Evolutionary conservation across 495 filamentous ascomycete species (phyloP), one percentile per base, ranked within the genome.

Genomic region (Penicillium samsonianum): DNA sequence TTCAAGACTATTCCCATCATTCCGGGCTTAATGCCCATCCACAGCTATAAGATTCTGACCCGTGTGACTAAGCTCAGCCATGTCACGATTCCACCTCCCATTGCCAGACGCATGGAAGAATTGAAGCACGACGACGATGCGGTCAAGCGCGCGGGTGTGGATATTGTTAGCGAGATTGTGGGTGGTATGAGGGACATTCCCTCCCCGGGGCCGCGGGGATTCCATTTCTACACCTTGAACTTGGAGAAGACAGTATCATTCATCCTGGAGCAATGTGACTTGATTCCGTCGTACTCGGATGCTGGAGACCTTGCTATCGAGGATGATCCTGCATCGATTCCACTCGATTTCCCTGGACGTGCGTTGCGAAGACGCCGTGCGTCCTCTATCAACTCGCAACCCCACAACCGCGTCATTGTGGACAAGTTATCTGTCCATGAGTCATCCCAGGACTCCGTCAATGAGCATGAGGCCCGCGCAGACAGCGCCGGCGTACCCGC

Each of bases 161-260:
- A 85, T 53, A 70, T 80, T 31, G 63, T 78, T 31, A 74, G 65
- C 48, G 66, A 76, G 30, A 67, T 78, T 38, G 76, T 77, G 28
- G 66, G 71, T 31, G 74, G 74, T 55, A 83, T 97, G 63, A 87
- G 87, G 70, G 76, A 82, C 57, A 72, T 88, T 35, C 78, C 82
- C 48, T 75, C 72, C 14, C 76, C 80, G 3, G 77, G 79, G 2
- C 85, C 82, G 12, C 80, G 84, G 53, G 94, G 94, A 14, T 97
- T 96, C 76, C 94, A 98, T 65, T 98, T 98, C 76, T 98, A 96
- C 63, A 98, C 95, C 0, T 76, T 98, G 31, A 98, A 98, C 71
- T 78, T 98, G 11, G 94, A 98, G 68, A 98, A 98, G 72, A 90
- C 90, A 2, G 91, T 98, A 4, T 87, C 92, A 0, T 96, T 96